Base-by-base conservation (phyloP, 164 flowering plant genomes). In the Protea cynaroides region DNA sequence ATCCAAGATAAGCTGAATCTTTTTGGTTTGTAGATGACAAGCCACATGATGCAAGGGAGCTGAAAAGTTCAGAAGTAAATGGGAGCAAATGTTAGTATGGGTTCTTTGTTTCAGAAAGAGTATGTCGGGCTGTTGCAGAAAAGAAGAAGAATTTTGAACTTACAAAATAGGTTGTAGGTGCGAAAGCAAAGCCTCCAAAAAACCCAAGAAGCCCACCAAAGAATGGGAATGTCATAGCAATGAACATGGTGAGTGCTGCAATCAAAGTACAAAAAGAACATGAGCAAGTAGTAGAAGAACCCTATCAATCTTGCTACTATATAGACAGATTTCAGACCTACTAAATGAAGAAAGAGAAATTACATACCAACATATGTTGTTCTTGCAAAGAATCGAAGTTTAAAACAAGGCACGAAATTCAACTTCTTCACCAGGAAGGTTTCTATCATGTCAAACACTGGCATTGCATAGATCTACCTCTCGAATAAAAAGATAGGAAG, bases 391-490 rank as follows among this genome's bases (percentile, higher is more conserved):
- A 78, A 80, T 0, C 87, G 82, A 29, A 84, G 84, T 25, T 44
- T 18, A 25, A 21, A 34, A 8, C 44, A 65, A 18, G 85, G 88
- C 8, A 12, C 55, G 63, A 84, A 80, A 36, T 69, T 17, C 59
- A 78, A 7, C 61, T 79, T 76, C 81, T 82, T 84, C 10, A 80
- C 82, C 63, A 82, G 21, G 29, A 74, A 62, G n/a, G 85, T 78
- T 34, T 84, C 88, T 0, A 84, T 73, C 85, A 84, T 84, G 77
- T 84, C 88, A 60, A 84, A 84, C 49, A 84, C 85, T 0, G 84
- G 87, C 81, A 83, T 83, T n/a, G 84, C 81, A 64, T 73, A 80
- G 1, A 80, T 37, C 86, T 83, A 22, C 79, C 52, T 9, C 40
- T 4, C 40, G 9, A 9, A 40, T 8, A 12, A 40, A 40, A 40